Evolutionary conservation across 352 stramenopile species (phyloP).

Genomic region (Phytophthora boehmeriae): DNA sequence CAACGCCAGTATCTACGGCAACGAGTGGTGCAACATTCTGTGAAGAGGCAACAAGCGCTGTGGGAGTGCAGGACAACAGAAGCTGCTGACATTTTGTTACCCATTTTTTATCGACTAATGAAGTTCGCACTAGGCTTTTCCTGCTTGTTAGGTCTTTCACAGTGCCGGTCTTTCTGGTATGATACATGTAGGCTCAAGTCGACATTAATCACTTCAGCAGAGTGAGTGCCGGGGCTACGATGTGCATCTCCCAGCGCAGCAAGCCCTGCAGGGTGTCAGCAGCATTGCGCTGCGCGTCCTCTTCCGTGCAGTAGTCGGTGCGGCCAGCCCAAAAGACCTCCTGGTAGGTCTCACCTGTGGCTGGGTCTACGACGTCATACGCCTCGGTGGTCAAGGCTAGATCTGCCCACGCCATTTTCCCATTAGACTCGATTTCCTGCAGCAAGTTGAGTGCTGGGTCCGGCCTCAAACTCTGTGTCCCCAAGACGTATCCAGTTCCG

Average conservation of each 20-base stretch:
- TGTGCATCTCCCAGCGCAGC: conserved; percentile 39
- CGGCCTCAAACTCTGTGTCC: conserved; percentile 36
- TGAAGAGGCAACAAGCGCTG: conserved; percentile 22
- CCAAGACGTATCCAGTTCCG: conserved; percentile 29
- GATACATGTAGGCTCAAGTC: too few relatives aligned
- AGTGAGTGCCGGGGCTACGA: conserved; percentile 32
- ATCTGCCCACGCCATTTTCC: conserved; percentile 33
- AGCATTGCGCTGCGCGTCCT: conserved; percentile 33
- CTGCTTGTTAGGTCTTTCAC: too few relatives aligned
- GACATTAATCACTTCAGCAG: neutral
- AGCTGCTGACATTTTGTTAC: too few relatives aligned
- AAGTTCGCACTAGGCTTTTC: too few relatives aligned
- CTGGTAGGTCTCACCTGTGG: conserved; percentile 20
- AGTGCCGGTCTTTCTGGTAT: too few relatives aligned
- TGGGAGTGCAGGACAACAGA: neutral
- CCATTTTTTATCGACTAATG: too few relatives aligned
- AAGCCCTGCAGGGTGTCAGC: conserved; percentile 32
- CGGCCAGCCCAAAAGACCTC: conserved; percentile 36
- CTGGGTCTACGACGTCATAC: conserved; percentile 20
- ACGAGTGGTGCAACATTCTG: conserved; percentile 73
- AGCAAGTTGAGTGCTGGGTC: neutral
- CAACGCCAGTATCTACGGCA: conserved; percentile 78
- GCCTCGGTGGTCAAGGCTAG: conserved; percentile 34
- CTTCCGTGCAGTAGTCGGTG: conserved; percentile 40
- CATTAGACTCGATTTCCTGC: neutral